Base-by-base conservation (phyloP, 768 basidiomycete species). In the Boletus tomentosulus region DNA sequence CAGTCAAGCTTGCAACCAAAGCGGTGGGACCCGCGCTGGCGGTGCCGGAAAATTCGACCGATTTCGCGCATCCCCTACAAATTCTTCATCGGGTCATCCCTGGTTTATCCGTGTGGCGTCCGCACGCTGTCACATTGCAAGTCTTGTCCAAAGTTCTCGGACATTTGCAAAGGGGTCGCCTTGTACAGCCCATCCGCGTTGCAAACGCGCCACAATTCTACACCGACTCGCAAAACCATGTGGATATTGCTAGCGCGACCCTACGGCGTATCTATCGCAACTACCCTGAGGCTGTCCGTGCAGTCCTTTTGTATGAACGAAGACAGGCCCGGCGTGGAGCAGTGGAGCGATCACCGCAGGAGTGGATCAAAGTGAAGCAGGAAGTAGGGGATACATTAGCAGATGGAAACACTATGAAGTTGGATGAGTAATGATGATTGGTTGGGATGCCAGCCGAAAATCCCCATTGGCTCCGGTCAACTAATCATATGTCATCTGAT, bases 21-120 rank as follows among this genome's bases (percentile, higher is more conserved):
- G 58, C n/a, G 48, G 53, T 46, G 19, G 58, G 59, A 27, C 46
- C 55, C 41, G 19, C 37, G 19, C 43, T 70, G 45, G 48, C 49
- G 5, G 54, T 31, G 24, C 33, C 51, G 30, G 60, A 64, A 12
- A 52, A 54, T 27, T 62, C 63, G 28, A 63, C 72, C 46, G 85
- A 87, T 67, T 76, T 82, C 51, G 80, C 76, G n/a, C 78, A 81
- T 62, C 75, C 81, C 6, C 71, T 91, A 34, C 75, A 80, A 56
- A 67, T 85, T 35, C 73, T 90, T 4, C 81, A 84, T 58, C 78
- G 81, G 54, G 76, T 86, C 50, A 77, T 83, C 5, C 85, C 87
- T 11, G 67, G 75, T 24, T 87, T 84, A 82, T 78, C 81, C 45
- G 65, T 71, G 43, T 90, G 87, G 89, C 74, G 74, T 42, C 81